Conservation (phyloP, 371 early-diverging fungal species). For the Circinella umbellata region DNA sequence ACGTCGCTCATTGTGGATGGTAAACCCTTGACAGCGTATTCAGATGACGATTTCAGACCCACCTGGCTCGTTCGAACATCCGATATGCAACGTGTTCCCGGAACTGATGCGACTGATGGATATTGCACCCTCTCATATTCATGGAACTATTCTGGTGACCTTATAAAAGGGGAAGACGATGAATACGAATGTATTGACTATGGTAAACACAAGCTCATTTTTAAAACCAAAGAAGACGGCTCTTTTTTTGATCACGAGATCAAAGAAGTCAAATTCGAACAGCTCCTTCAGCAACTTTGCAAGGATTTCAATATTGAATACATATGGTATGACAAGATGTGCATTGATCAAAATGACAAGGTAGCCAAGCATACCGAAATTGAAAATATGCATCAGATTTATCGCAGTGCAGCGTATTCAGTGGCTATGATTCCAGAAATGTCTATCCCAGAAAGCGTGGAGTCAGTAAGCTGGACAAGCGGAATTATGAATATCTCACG, state of each 20-base stretch:
- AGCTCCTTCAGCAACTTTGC: neutral
- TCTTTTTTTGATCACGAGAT: neutral
- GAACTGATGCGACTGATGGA: neutral
- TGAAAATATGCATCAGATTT: constrained; percentile 2
- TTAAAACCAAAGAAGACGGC: neutral
- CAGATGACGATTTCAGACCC: neutral
- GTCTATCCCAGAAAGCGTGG: neutral
- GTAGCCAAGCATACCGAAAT: neutral
- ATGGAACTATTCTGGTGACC: constrained; percentile 6
- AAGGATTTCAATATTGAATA: constrained; percentile 3
- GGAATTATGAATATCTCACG: neutral
- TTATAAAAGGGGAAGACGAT: neutral
- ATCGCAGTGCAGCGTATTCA: neutral
- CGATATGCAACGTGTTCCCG: constrained; percentile 4
- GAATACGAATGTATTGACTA: constrained; percentile 6
- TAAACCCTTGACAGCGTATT: neutral
- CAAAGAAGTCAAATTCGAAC: neutral
- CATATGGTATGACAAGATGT: constrained; percentile 9
- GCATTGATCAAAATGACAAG: constrained; percentile 7
- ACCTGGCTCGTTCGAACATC: constrained; percentile 1
- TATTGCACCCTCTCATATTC: constrained; percentile 2
- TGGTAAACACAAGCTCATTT: neutral
- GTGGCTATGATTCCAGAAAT: constrained; percentile 7
- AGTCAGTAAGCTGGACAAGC: neutral
- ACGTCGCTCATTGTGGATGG: neutral